phyloP scores from a whole-genome alignment of 2,329 filamentous ascomycete genomes.

The Magnaporthales sp. region DNA sequence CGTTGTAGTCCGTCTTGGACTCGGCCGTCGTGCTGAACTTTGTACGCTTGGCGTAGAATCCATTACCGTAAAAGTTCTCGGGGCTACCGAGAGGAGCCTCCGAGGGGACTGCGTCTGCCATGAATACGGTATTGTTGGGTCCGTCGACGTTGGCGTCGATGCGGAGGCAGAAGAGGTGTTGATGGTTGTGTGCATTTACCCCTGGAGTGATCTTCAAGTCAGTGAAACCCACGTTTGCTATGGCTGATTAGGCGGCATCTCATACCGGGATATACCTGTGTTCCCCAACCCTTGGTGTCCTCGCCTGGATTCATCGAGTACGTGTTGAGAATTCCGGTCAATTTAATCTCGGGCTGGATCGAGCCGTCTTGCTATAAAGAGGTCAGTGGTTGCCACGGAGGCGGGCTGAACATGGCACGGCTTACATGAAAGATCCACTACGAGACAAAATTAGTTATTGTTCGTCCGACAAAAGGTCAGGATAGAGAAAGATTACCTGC shows the following conservation, averaged over 20 bases:
- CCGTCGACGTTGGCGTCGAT: conserved; percentile 85
- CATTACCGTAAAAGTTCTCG: conserved; percentile 85
- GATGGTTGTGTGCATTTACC: conserved; percentile 92
- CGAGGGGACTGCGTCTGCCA: conserved; percentile 65
- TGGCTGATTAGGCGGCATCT: background rate
- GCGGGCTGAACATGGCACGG: background rate
- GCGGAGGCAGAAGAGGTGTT: conserved; percentile 88
- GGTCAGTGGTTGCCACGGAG: conserved; percentile 10
- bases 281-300: conserved; percentile 80
- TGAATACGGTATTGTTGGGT: conserved; percentile 73
- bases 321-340: conserved; percentile 89
- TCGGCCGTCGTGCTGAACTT: conserved; percentile 63
- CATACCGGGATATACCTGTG: conserved; percentile 69
- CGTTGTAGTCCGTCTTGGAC: conserved; percentile 72
- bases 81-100: conserved; percentile 68
- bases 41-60: conserved; percentile 78
- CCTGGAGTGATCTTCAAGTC: conserved; percentile 25
- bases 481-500: conserved; percentile 26
- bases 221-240: background rate
- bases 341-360: conserved; percentile 82
- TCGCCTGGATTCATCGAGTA: conserved; percentile 75
- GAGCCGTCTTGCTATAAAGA: conserved; percentile 65
- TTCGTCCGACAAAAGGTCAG: no score
- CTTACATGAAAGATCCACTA: conserved; percentile 76
- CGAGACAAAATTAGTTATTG: conserved; percentile 28